Base-by-base conservation (phyloP, 2,329 filamentous ascomycete genomes). In the Colletotrichum cuscutae region DNA sequence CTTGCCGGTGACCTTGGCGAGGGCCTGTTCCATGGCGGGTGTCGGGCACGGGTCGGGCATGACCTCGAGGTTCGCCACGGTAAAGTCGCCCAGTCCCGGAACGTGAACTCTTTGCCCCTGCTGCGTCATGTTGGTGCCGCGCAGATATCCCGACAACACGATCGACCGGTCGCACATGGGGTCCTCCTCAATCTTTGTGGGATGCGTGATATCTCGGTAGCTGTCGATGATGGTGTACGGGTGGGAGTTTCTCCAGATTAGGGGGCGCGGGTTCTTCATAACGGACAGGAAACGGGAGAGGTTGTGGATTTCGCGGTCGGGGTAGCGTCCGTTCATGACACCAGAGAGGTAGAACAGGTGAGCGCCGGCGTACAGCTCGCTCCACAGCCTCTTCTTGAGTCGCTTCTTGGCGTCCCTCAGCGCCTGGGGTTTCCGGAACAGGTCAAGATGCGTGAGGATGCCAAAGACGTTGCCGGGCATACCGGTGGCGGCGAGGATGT, bases 381-480 rank as follows among this genome's bases (percentile, higher is more conserved):
- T 97, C 97, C 97, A 99, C 77, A 99, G 93, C 75, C 97, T 89
- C 81, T 98, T 94, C 86, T 99, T 99, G 74, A 99, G 85, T 73
- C 96, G 88, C 88, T 99, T 99, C 87, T 99, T 99, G 75, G 97
- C 95, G 78, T 95, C 92, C 81, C 95, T 96, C 71, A 99, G 86
- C 0, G 94, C 93, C 78, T 97, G 95, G 69, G 97, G 96, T 80
- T 98, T 98, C 80, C 92, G 91, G 86, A 99, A 99, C 15, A 99
- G 87, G 81, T 99, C 97, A 73, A 99, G 87, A 86, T 99, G 97
- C 19, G 97, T 98, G 57, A 99, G 89, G 70, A 99, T 95, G 65
- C 97, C 97, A 80, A 99, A 98, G 49, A 99, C 95, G 78, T 99
- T 99, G 76, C 97, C 96, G 0, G 97, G 97, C 96, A 99, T 98